Evolutionary conservation across 768 basidiomycete genomes (phyloP), one percentile per base, ranked within the genome.

Genomic region (Leccinum rimulosum): DNA sequence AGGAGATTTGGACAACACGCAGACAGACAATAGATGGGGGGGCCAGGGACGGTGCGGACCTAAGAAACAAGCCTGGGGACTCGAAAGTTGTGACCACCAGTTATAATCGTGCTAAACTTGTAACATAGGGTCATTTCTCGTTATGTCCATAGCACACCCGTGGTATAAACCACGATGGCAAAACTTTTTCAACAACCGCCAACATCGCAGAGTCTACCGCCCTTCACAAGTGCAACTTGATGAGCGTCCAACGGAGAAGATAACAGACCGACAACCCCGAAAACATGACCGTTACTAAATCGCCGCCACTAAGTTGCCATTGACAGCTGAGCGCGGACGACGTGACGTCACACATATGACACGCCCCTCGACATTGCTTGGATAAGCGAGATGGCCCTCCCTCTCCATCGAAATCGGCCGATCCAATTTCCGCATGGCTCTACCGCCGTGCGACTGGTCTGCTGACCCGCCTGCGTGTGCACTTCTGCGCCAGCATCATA

Each of bases 41-140:
- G 22, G 36, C 36, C 52, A 60, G 55, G 59, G 50, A 51, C 3
- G 36, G 52, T 59, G 53, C 55, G 40, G 64, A 56, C 65, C 55
- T 54, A 60, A 58, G 58, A 31, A 55, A 53, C 49, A 22, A 36
- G 52, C 64, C 57, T 54, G 55, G 48, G 59, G 60, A 61, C 48
- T 52, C 14, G 56, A 60, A 52, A 52, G 55, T 25, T 7, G 25
- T 15, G 47, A 43, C 36, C 49, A 40, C 35, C 63, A 45, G 57
- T 50, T 47, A 55, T 38, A 31, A 48, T 43, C 36, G 57, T 60
- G 52, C 52, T 57, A 61, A 61, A 57, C 58, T 56, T 67, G 60
- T 61, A 43, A 66, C 31, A 68, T 68, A 68, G 64, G 66, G 57
- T 63, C 59, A 12, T 60, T 66, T 53, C 66, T 59, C 36, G 53